Conservation (phyloP, 306 rosid genomes). For the Acacia crassicarpa region DNA sequence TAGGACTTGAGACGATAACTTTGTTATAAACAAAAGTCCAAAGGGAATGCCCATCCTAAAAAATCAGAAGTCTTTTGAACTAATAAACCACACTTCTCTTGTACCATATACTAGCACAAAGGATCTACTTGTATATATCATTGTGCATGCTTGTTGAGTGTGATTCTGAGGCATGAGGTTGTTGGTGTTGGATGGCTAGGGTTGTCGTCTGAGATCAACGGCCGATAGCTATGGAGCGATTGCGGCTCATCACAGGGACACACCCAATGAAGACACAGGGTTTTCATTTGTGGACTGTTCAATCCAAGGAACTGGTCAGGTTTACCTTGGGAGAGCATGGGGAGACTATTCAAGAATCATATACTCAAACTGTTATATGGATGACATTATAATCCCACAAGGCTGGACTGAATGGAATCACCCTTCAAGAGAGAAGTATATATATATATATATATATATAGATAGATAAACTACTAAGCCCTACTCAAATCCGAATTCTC, state of each 20-base stretch:
- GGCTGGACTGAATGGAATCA: slow-evolving; percentile 87
- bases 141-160: neutral
- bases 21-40: fast-evolving
- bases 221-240: slow-evolving; percentile 74
- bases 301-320: slow-evolving; percentile 62
- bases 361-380: slow-evolving; percentile 63
- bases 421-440: slow-evolving; percentile 69
- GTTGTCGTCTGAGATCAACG: slow-evolving; percentile 59
- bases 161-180: neutral
- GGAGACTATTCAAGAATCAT: slow-evolving; percentile 72
- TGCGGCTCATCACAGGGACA: slow-evolving; percentile 79
- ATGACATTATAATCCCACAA: slow-evolving; percentile 51
- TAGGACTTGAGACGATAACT: no score
- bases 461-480: neutral
- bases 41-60: no score
- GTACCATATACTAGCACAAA: neutral
- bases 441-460: neutral
- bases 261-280: slow-evolving; percentile 53
- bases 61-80: no score
- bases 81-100: no score
- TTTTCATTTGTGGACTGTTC: slow-evolving; percentile 75
- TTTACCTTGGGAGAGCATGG: slow-evolving; percentile 90
- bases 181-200: slow-evolving; percentile 37
- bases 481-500: neutral
- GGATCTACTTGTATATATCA: neutral